Conservation (phyloP, 139 green algal genomes). For the Prasinococcaceae sp. region DNA sequence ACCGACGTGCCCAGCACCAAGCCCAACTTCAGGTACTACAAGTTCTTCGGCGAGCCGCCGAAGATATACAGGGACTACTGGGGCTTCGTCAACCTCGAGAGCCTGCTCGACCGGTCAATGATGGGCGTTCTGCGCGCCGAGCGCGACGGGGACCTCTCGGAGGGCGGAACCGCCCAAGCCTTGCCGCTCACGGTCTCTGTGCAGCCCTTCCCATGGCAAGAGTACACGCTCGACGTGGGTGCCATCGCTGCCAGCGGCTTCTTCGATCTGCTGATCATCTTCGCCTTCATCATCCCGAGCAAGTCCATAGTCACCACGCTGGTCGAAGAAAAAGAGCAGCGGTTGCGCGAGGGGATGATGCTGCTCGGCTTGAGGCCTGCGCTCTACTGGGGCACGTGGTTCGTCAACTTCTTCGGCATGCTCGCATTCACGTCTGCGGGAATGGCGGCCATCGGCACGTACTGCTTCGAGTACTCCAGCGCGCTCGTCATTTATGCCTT, state of each 20-base stretch:
- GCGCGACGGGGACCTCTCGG: too few relatives aligned
- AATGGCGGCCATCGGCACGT: slow-evolving; percentile 8
- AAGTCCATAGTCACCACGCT: slow-evolving; percentile 9
- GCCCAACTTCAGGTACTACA: not conserved
- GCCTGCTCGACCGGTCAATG: slow-evolving; percentile 5
- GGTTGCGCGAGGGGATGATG: slow-evolving; percentile 18
- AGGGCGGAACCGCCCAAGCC: not conserved
- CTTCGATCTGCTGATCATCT: slow-evolving; percentile 6
- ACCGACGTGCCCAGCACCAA: not conserved
- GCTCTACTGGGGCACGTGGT: slow-evolving; percentile 19
- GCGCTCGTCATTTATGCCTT: slow-evolving; percentile 10
- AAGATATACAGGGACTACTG: slow-evolving; percentile 1
- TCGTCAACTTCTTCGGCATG: slow-evolving; percentile 8
- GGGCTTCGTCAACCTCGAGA: slow-evolving; percentile 4
- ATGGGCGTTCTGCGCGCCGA: too few relatives aligned
- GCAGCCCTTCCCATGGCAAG: slow-evolving; percentile 10
- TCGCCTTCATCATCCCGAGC: slow-evolving; percentile 15
- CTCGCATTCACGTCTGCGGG: not conserved
- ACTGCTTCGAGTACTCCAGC: slow-evolving; percentile 14
- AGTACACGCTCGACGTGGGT: slow-evolving; percentile 12
- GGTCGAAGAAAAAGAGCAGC: slow-evolving; percentile 22
- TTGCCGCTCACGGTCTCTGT: slow-evolving; percentile 5
- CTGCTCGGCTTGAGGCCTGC: slow-evolving; percentile 12
- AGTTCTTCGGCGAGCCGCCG: not conserved
- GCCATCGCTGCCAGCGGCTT: slow-evolving; percentile 10